Evolutionary conservation across 306 rosid genomes (phyloP).

Genomic region (Prunus padus): DNA sequence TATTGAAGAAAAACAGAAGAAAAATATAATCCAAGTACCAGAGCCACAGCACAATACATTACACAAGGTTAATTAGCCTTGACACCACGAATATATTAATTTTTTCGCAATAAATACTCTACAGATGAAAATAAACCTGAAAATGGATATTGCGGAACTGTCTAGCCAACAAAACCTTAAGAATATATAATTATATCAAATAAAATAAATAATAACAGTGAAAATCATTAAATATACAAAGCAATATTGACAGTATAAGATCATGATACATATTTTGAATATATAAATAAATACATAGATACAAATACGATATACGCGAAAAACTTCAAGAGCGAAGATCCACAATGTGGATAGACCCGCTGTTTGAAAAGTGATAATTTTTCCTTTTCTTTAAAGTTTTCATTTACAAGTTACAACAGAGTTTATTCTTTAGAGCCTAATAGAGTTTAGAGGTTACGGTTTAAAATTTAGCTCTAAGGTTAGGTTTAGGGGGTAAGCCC

Average conservation of each 20-base stretch:
- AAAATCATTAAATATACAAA: background rate
- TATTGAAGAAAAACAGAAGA: conserved; percentile 6
- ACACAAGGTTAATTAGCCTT: background rate
- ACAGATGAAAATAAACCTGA: background rate
- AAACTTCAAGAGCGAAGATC: background rate
- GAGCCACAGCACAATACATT: conserved; percentile 21
- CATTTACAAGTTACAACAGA: background rate
- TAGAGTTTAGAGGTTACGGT: background rate
- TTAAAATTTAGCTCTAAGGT: background rate
- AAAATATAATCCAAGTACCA: conserved; percentile 13
- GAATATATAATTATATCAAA: background rate
- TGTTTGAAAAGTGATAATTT: background rate
- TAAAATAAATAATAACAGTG: background rate
- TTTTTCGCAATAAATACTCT: background rate
- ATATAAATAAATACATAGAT: too few relatives aligned
- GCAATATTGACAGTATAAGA: background rate
- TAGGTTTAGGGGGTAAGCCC: background rate
- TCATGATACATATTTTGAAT: background rate
- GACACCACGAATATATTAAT: background rate
- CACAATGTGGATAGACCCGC: background rate
- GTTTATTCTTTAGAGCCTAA: background rate
- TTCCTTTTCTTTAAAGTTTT: background rate
- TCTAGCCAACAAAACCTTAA: background rate
- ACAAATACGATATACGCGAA: background rate
- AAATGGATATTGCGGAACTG: background rate